Base-by-base conservation (phyloP, 2,329 filamentous ascomycete genomes). In the Hymenoscyphus occultus region DNA sequence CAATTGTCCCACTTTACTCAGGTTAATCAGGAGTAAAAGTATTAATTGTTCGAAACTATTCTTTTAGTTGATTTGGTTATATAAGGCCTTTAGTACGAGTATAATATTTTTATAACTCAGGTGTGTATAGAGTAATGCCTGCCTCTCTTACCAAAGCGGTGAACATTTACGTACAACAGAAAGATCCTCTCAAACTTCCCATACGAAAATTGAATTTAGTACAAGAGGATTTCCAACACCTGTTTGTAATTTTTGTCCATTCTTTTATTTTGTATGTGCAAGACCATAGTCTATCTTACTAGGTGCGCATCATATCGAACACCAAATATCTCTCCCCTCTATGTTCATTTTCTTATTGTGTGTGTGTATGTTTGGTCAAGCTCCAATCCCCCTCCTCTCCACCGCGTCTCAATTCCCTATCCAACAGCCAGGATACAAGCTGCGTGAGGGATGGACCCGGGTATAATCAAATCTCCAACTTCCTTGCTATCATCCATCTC, bases 351-450 rank as follows among this genome's bases (percentile, higher is more conserved):
- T 51, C 45, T 51, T 22, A 51, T 51, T 28, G 45, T 51, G 19
- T 51, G 45, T 51, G n/a, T 51, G 6, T 51, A n/a, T n/a, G 6
- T 48, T 16, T 51, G 19, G 22, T 28, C 45, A 19, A 10, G n/a
- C 45, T 19, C 45, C 19, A 51, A 51, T 35, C 35, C 45, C 45
- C 45, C 45, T 51, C 45, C 7, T 51, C 19, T 22, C 45, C 45
- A 51, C 19, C 19, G 19, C 45, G 45, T 51, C 45, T 51, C 45
- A 51, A 48, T 51, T 19, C 45, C 45, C 22, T 51, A 51, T 51
- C 45, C 45, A 51, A 51, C 45, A 51, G 45, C 45, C 45, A 51
- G 22, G 45, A 51, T 51, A 51, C 45, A 51, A 51, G 45, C 45
- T 51, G 45, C 45, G 22, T 51, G 45, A 1, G 35, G 45, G 45